Evolutionary conservation across 805 yeast genomes (phyloP).

Genomic region (Cyberlindnera misumaiensis): DNA sequence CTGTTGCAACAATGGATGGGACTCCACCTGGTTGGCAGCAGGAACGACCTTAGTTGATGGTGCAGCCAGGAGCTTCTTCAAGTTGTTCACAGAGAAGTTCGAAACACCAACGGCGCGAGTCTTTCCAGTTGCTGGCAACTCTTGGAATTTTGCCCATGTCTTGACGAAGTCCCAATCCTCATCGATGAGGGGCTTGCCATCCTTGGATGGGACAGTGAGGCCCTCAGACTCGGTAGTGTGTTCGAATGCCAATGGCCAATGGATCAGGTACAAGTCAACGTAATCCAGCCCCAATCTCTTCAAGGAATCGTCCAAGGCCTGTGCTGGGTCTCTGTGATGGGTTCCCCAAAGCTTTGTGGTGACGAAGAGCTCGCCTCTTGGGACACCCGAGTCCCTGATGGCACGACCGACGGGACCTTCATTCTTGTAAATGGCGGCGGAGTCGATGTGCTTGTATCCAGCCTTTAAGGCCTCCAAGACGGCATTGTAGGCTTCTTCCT

Average conservation of each 20-base stretch:
- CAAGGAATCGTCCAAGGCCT: conserved; percentile 51
- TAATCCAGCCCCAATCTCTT: conserved; percentile 61
- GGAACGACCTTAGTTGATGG: conserved; percentile 9
- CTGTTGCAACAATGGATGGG: conserved; percentile 16
- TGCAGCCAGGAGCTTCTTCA: conserved; percentile 8
- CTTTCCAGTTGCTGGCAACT: conserved; percentile 9
- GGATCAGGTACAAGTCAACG: conserved; percentile 70
- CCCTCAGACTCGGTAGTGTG: not conserved
- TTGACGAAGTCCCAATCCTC: conserved; percentile 49
- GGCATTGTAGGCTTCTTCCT: conserved; percentile 19
- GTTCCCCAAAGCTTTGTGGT: conserved; percentile 66
- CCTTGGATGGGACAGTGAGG: conserved; percentile 36
- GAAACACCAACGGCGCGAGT: conserved; percentile 18
- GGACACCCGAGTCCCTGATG: conserved; percentile 45
- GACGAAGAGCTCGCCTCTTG: conserved; percentile 57
- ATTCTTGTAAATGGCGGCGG: conserved; percentile 50
- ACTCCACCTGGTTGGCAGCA: conserved; percentile 16
- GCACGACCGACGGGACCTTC: conserved; percentile 51
- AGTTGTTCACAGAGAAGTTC: conserved; percentile 13
- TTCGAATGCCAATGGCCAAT: conserved; percentile 65
- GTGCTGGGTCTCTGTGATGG: conserved; percentile 34
- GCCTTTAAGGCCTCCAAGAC: conserved; percentile 10
- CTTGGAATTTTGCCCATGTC: conserved; percentile 16
- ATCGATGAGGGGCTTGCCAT: conserved; percentile 32
- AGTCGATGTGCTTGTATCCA: conserved; percentile 60